Conservation (phyloP, 805 yeast species). For the Barnettozyma pratensis region DNA sequence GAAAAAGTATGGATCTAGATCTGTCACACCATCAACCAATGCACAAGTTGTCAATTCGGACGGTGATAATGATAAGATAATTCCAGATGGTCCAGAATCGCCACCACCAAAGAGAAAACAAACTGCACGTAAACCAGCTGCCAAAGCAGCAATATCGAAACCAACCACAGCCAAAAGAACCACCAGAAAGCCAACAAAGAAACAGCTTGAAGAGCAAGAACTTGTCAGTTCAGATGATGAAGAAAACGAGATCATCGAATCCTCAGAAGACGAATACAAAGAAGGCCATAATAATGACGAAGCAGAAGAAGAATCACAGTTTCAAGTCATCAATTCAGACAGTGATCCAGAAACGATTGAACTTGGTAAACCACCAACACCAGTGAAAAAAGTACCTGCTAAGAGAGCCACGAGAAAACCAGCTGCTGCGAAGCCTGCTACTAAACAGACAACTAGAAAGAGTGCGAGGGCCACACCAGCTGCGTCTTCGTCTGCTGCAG, state of each 20-base stretch:
- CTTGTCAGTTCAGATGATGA: neutral
- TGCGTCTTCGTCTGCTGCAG: neutral
- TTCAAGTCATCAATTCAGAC: conserved; percentile 8
- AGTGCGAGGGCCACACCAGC: neutral
- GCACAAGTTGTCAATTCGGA: conserved; percentile 6
- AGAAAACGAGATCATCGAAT: neutral
- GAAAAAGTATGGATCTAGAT: conserved; percentile 1
- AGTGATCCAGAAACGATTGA: conserved; percentile 2
- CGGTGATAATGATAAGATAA: conserved; percentile 1
- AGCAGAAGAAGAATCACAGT: conserved; percentile 1
- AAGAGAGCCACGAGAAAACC: neutral
- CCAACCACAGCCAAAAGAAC: neutral
- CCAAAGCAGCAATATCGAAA: neutral
- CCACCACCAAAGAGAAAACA: neutral
- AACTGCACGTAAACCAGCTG: neutral
- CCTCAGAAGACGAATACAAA: neutral
- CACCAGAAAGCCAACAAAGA: neutral
- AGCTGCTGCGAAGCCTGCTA: neutral
- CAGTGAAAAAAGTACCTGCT: neutral
- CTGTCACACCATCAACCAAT: neutral
- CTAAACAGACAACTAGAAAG: neutral
- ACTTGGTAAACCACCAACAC: neutral
- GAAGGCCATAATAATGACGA: neutral
- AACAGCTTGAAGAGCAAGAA: neutral
- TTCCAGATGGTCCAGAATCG: neutral